phyloP scores from a whole-genome alignment of 2,329 filamentous ascomycete species.

The Hypomyces perniciosus region DNA sequence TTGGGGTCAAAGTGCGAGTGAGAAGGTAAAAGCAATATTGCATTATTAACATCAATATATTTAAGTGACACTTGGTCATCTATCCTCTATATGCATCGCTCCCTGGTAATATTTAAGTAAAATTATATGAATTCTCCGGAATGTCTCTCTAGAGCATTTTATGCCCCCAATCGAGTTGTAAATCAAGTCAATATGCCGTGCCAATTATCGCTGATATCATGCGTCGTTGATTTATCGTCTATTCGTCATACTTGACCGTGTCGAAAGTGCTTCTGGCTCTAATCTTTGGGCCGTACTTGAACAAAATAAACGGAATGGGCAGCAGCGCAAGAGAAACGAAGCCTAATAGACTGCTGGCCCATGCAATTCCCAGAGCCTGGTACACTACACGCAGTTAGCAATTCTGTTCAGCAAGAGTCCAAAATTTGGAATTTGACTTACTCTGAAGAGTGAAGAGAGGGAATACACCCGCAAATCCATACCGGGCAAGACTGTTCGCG shows the following conservation, averaged over 20 bases:
- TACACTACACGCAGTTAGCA: slow-evolving; percentile 33
- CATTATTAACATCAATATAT: not conserved
- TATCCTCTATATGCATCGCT: too few species aligned
- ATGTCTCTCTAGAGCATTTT: too few species aligned
- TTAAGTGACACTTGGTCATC: not conserved
- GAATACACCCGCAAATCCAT: slow-evolving; percentile 50
- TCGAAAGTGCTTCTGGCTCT: slow-evolving; percentile 36
- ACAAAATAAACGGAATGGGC: slow-evolving; percentile 49
- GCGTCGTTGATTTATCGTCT: not conserved
- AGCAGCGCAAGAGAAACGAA: slow-evolving; percentile 43
- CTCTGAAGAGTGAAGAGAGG: slow-evolving; percentile 56
- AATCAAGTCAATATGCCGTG: not conserved
- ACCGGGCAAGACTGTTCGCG: slow-evolving; percentile 54
- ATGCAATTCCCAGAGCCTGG: slow-evolving; percentile 35
- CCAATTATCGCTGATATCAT: not conserved
- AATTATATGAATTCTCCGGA: too few species aligned
- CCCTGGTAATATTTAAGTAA: too few species aligned
- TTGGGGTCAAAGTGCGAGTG: too few species aligned
- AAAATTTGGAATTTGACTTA: slow-evolving; percentile 22
- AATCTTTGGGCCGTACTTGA: slow-evolving; percentile 40
- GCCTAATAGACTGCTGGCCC: slow-evolving; percentile 42
- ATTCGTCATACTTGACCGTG: slow-evolving; percentile 23
- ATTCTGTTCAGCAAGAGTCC: rapidly evolving
- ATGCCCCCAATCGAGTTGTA: too few species aligned
- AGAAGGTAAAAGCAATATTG: not conserved